Evolutionary conservation across 2,329 filamentous ascomycete genomes (phyloP).

Genomic region (Madurella fahalii): DNA sequence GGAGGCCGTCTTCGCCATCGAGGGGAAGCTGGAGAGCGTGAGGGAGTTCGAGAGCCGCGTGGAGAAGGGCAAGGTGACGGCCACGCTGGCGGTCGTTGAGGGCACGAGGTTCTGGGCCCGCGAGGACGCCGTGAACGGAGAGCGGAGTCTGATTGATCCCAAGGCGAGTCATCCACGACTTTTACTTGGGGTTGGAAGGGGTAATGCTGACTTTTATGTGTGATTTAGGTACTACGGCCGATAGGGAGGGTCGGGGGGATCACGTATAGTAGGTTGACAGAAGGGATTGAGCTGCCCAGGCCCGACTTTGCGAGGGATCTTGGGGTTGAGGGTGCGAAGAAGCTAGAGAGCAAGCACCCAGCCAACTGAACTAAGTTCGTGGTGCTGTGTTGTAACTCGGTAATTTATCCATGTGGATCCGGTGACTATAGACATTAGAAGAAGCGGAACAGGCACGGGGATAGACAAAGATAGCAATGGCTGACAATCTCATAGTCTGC

Average conservation of each 20-base stretch:
- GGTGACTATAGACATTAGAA: background rate
- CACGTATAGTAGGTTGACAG: slow-evolving; percentile 64
- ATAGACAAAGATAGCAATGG: slow-evolving; percentile 5
- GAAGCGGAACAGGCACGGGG: background rate
- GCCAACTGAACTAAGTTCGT: slow-evolving; percentile 5
- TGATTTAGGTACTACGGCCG: slow-evolving; percentile 61
- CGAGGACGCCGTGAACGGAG: slow-evolving; percentile 81
- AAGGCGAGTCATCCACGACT: slow-evolving; percentile 42
- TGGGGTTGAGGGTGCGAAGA: slow-evolving; percentile 52
- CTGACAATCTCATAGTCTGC: background rate
- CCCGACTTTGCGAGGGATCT: slow-evolving; percentile 51
- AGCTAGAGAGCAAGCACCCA: slow-evolving; percentile 42
- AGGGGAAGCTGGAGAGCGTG: slow-evolving; percentile 71
- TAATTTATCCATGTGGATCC: background rate
- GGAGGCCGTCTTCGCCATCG: slow-evolving; percentile 79
- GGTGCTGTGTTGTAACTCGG: background rate
- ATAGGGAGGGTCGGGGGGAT: slow-evolving; percentile 81
- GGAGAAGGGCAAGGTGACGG: slow-evolving; percentile 68
- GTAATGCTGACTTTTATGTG: slow-evolving; percentile 9
- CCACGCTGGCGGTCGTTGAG: slow-evolving; percentile 73
- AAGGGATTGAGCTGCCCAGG: slow-evolving; percentile 56
- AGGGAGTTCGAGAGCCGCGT: slow-evolving; percentile 73
- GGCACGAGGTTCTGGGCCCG: slow-evolving; percentile 84
- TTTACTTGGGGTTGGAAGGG: background rate
- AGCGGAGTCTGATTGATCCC: slow-evolving; percentile 69